phyloP scores from a whole-genome alignment of 495 filamentous ascomycete species.

The Polyplosphaeria fusca region DNA sequence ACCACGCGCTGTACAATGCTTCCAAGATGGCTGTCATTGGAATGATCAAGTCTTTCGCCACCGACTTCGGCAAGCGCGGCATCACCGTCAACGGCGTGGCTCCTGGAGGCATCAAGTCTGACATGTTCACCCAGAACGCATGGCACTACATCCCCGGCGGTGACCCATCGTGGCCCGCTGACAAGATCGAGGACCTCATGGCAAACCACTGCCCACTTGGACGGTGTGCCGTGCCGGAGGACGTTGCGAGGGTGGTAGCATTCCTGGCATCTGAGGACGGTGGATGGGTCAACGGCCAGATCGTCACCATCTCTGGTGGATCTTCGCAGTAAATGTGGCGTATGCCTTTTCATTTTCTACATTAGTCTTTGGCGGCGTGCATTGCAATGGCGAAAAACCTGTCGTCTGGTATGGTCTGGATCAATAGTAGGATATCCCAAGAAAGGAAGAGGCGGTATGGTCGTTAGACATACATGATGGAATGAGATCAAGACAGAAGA shows the following conservation, averaged over 20 bases:
- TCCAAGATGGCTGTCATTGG: slow-evolving; percentile 76
- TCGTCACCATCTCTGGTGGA: slow-evolving; percentile 46
- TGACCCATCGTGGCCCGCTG: slow-evolving; percentile 41
- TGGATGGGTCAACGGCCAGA: slow-evolving; percentile 59
- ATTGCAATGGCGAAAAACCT: neutral
- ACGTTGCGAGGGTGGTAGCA: slow-evolving; percentile 58
- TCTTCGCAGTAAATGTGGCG: slow-evolving; percentile 40
- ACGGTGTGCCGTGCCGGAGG: slow-evolving; percentile 54
- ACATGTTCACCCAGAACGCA: slow-evolving; percentile 69
- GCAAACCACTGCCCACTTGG: slow-evolving; percentile 50
- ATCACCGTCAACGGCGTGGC: slow-evolving; percentile 77
- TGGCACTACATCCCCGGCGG: slow-evolving; percentile 58
- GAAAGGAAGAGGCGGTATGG: too few species aligned
- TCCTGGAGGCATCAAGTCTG: slow-evolving; percentile 73
- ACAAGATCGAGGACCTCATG: slow-evolving; percentile 47
- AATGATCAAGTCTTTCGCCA: slow-evolving; percentile 71
- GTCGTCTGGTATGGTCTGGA: too few species aligned
- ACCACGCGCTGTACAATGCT: slow-evolving; percentile 73
- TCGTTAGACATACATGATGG: too few species aligned
- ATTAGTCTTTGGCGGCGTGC: neutral
- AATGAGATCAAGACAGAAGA: too few species aligned
- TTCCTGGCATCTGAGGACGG: slow-evolving; percentile 56
- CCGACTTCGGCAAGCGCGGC: slow-evolving; percentile 67
- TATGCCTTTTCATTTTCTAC: neutral
- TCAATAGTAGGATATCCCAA: too few species aligned